These are phyloP conservation scores for Omphalea diandra DNA, from an alignment of 441 rosid genomes.

Conservation along the genomic window DNA sequence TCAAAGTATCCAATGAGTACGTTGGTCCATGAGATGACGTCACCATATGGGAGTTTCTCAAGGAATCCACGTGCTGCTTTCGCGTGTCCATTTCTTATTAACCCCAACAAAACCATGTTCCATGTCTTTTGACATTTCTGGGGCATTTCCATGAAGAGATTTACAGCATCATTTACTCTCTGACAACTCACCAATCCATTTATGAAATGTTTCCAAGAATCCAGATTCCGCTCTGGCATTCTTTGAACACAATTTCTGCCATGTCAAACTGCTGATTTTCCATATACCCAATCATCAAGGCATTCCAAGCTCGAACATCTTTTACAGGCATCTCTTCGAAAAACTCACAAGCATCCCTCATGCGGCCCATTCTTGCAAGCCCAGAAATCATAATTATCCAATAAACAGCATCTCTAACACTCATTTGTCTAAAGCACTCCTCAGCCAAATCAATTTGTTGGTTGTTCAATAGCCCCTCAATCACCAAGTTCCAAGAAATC, in stretches of 20 bases:
- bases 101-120: slow-evolving; percentile 33
- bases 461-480: slow-evolving; percentile 32
- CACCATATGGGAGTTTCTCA: slow-evolving; percentile 34
- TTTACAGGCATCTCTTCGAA: slow-evolving; percentile 37
- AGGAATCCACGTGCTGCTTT: slow-evolving; percentile 35
- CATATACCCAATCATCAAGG: slow-evolving; percentile 33
- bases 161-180: slow-evolving; percentile 29
- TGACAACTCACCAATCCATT: slow-evolving; percentile 26
- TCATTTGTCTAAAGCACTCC: slow-evolving; percentile 33
- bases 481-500: slow-evolving; percentile 43
- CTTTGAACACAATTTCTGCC: slow-evolving; percentile 31
- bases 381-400: slow-evolving; percentile 43
- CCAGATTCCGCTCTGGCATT: slow-evolving; percentile 30
- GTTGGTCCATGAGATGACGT: slow-evolving; percentile 41
- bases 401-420: slow-evolving; percentile 34
- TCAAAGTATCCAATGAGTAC: slow-evolving; percentile 40
- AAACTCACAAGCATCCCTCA: slow-evolving; percentile 34
- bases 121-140: slow-evolving; percentile 38
- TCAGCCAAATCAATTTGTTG: slow-evolving; percentile 36
- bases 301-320: slow-evolving; percentile 44
- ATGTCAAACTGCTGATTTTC: slow-evolving; percentile 26
- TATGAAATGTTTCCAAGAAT: slow-evolving; percentile 38
- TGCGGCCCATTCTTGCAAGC: slow-evolving; percentile 34
- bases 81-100: slow-evolving; percentile 31
- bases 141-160: slow-evolving; percentile 35